Percentiles rank a stretch among this genome's conserved stretches.
These are phyloP conservation scores for Monosporozyma yasuniensis DNA, from an alignment of 805 yeast species.

Conservation along the genomic window DNA sequence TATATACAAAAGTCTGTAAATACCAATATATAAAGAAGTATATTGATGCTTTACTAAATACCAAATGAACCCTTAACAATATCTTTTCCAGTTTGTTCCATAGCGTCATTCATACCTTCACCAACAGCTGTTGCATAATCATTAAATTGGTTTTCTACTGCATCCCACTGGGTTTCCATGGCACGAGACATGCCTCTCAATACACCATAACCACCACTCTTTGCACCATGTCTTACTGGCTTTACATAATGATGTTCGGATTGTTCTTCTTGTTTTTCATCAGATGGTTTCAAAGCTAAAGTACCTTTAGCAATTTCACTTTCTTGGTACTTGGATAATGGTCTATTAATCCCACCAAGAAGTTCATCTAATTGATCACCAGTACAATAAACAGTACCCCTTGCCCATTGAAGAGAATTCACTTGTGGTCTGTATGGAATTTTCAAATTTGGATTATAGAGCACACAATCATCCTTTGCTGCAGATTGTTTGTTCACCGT, in stretches of 20 bases:
- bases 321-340: conserved; percentile 50
- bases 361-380: conserved; percentile 53
- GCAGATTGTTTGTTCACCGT: conserved; percentile 32
- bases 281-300: conserved; percentile 22
- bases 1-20: background rate
- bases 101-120: conserved; percentile 45
- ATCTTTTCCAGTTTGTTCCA: conserved; percentile 42
- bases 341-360: conserved; percentile 69
- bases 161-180: conserved; percentile 44
- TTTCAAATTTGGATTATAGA: conserved; percentile 60
- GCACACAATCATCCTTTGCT: conserved; percentile 37
- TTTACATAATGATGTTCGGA: conserved; percentile 31
- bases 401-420: conserved; percentile 76
- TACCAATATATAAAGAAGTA: background rate
- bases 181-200: conserved; percentile 34
- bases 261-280: conserved; percentile 2
- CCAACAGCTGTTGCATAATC: conserved; percentile 49
- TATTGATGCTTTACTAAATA: conserved; percentile 22
- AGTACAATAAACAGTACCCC: conserved; percentile 59
- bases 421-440: conserved; percentile 76
- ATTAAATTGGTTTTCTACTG: conserved; percentile 45
- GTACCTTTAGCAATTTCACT: conserved; percentile 45
- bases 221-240: conserved; percentile 37
- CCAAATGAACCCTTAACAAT: conserved; percentile 48
- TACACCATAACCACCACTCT: conserved; percentile 36